Base-by-base conservation (phyloP, 2,329 filamentous ascomycete species). In the Rhytidhysteron rufulum region DNA sequence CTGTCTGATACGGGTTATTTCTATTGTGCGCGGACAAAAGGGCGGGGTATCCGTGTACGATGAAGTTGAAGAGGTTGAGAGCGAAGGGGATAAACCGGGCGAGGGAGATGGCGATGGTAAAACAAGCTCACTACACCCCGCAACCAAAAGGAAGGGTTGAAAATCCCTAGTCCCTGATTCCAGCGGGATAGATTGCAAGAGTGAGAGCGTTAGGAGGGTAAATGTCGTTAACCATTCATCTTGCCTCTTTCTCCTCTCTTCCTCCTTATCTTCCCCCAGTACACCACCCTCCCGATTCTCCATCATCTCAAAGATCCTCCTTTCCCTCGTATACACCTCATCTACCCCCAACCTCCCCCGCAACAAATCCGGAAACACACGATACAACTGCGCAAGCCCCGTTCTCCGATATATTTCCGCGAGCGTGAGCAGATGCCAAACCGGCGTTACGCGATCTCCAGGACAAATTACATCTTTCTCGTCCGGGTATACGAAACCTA, bases 111-210 rank as follows among this genome's bases (percentile, higher is more conserved):
- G n/a, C n/a, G n/a, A n/a, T n/a, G n/a, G n/a, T n/a, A 27, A 22
- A 13, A 13, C 20, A 15, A 36, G 22, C 34, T 36, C 34, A 19
- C 34, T 36, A 15, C 20, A 36, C 9, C 10, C 10, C 10, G 34
- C 34, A 4, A 36, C 34, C 3, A 36, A 20, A 15, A 36, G 20
- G 13, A 36, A 36, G 7, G 34, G 34, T 22, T 36, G 34, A 17
- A 36, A 36, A 36, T 36, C 34, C 17, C 34, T 19, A 3, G 34
- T 36, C 3, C 34, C 34, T 4, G 34, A 36, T 22, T 36, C 34
- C 20, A 36, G 19, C 19, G 34, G 34, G n/a, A 36, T 36, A 4
- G 5, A 7, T 22, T 36, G 20, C 4, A 36, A 20, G n/a, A 36
- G 17, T 13, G 3, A 5, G n/a, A 36, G 22, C 11, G 34, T 36